Evolutionary conservation across 2,329 filamentous ascomycete species (phyloP).

Genomic region (Pseudodiploospora longispora): DNA sequence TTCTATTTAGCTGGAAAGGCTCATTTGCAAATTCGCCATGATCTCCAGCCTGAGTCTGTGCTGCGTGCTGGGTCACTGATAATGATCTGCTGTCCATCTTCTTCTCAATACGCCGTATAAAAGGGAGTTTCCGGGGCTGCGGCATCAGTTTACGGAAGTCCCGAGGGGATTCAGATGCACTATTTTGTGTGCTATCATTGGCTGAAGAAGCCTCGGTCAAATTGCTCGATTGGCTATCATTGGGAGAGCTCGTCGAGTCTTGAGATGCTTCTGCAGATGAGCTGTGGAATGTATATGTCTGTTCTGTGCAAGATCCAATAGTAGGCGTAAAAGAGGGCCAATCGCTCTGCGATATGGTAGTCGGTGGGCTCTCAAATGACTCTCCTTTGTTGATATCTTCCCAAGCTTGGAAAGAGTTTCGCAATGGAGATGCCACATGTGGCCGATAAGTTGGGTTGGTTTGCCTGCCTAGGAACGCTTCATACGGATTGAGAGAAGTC

Average conservation of each 20-base stretch:
- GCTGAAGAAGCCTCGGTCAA: background rate
- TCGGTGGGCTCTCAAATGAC: no score
- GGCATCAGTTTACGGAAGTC: conserved; percentile 23
- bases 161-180: background rate
- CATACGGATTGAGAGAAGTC: conserved; percentile 16
- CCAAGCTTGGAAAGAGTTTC: conserved; percentile 10
- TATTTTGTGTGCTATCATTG: background rate
- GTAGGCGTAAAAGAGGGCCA: no score
- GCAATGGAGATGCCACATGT: conserved; percentile 20
- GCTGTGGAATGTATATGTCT: no score
- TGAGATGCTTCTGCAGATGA: no score
- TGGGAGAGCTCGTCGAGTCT: no score
- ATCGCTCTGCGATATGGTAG: no score
- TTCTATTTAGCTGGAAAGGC: no score
- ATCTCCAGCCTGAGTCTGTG: no score
- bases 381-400: no score
- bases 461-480: conserved; percentile 11
- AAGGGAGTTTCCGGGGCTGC: conserved; percentile 22
- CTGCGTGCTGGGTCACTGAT: no score
- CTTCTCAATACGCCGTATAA: conserved; percentile 4
- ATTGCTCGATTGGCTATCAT: background rate
- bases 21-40: no score
- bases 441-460: conserved; percentile 13
- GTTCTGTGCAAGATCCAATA: no score
- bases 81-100: background rate